These are phyloP conservation scores for Sclerotinia trifoliorum DNA, from an alignment of 2,329 filamentous ascomycete species.

Conservation along the genomic window DNA sequence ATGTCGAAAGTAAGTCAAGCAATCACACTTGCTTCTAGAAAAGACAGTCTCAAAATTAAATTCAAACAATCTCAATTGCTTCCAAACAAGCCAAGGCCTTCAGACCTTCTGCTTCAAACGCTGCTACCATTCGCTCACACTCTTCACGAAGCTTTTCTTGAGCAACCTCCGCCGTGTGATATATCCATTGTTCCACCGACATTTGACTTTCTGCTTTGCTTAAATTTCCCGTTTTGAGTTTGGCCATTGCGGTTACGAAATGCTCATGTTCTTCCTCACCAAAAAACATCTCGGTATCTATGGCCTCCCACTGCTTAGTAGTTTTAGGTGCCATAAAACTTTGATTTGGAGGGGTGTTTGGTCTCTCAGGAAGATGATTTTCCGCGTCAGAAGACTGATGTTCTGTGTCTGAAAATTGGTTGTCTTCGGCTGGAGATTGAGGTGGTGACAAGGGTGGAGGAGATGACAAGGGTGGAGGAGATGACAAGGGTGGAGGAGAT, in stretches of 20 bases:
- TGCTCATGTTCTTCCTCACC: constrained; percentile 40
- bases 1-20: background rate
- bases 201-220: constrained; percentile 78
- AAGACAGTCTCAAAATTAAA: background rate
- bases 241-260: constrained; percentile 45
- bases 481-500: constrained; percentile 32
- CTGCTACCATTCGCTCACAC: constrained; percentile 77
- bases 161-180: constrained; percentile 73
- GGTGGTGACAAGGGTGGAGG: constrained; percentile 40
- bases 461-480: background rate
- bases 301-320: constrained; percentile 64
- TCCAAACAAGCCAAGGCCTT: constrained; percentile 76
- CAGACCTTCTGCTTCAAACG: constrained; percentile 80
- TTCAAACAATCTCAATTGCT: constrained; percentile 25
- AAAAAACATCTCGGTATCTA: constrained; percentile 74
- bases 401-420: constrained; percentile 63
- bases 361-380: constrained; percentile 56
- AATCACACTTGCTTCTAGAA: constrained; percentile 52
- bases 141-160: constrained; percentile 77
- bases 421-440: constrained; percentile 51
- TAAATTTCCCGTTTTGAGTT: constrained; percentile 57
- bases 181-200: constrained; percentile 93
- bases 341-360: constrained; percentile 52
- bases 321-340: constrained; percentile 57
- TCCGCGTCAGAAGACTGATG: constrained; percentile 78